These are phyloP conservation scores for Vitis rotundifolia DNA, from an alignment of 164 flowering plant genomes.

Conservation along the genomic window DNA sequence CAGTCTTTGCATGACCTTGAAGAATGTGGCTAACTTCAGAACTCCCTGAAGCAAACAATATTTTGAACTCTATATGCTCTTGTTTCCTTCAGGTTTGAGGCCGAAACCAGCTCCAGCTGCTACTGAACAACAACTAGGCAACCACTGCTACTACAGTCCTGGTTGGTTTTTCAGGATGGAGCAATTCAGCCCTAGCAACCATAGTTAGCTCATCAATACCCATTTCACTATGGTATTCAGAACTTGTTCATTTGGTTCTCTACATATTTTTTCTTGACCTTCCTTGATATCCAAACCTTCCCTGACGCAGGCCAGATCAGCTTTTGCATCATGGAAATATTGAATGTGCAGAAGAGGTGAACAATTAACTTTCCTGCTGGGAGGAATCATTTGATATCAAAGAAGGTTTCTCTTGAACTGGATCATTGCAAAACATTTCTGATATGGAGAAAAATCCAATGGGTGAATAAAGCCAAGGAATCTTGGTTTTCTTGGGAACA, in stretches of 20 bases:
- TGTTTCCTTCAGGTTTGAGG: constrained; percentile 1
- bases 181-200: constrained; percentile 12
- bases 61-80: not conserved
- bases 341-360: not conserved
- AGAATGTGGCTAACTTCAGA: constrained; percentile 1
- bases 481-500: constrained; percentile 21
- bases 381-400: constrained; percentile 13
- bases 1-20: constrained; percentile 4
- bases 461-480: constrained; percentile 45
- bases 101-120: constrained; percentile 8
- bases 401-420: constrained; percentile 10
- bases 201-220: not conserved
- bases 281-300: not conserved
- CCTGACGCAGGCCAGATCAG: constrained; percentile 4
- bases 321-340: constrained; percentile 1
- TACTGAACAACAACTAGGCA: constrained; percentile 8
- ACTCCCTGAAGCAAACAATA: constrained; percentile 11
- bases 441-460: constrained; percentile 75
- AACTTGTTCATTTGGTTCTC: constrained; percentile 3
- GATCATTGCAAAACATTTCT: constrained; percentile 20
- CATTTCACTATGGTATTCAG: not conserved
- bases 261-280: constrained; percentile 7
- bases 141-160: constrained; percentile 5
- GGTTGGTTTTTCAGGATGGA: constrained; percentile 6
- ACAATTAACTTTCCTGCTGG: constrained; percentile 1